These are phyloP conservation scores for Allium fistulosum DNA, from an alignment of 106 monocot species.

Conservation along the genomic window DNA sequence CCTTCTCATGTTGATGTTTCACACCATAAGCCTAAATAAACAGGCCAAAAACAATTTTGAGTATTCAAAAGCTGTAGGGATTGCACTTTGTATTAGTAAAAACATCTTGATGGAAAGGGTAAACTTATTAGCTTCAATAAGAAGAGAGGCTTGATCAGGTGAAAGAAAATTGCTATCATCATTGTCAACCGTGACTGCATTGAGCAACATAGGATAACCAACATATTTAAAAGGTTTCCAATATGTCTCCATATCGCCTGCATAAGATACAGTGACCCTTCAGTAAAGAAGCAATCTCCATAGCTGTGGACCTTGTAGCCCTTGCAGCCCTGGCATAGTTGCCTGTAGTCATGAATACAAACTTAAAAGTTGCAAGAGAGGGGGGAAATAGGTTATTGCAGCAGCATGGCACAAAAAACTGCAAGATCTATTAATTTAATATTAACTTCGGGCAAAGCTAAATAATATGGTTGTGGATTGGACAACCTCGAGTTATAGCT, in stretches of 20 bases:
- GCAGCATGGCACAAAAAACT: too few species aligned
- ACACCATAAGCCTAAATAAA: too few species aligned
- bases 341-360: slow-evolving; percentile 37
- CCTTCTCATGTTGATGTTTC: too few species aligned
- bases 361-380: too few species aligned
- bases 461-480: too few species aligned
- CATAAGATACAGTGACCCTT: slow-evolving; percentile 91
- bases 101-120: neutral
- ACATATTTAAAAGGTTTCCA: slow-evolving; percentile 99
- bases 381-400: too few species aligned
- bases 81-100: too few species aligned
- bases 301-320: slow-evolving; percentile 87
- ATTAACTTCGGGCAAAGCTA: too few species aligned
- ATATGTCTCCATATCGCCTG: slow-evolving; percentile 76
- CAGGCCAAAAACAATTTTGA: too few species aligned
- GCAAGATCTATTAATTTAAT: too few species aligned
- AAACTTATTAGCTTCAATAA: slow-evolving; percentile 58
- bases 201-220: slow-evolving; percentile 97
- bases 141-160: slow-evolving; percentile 82
- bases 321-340: slow-evolving; percentile 98
- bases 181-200: slow-evolving; percentile 89
- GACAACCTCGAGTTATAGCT: too few species aligned
- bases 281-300: slow-evolving; percentile 88
- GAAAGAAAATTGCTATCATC: slow-evolving; percentile 97
- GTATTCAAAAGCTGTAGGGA: too few species aligned